A percentile compares a stretch with the other conserved stretches of the same genome.
phyloP scores from a whole-genome alignment of 192 early-diverging fungal genomes.

The Coemansia sp. region DNA sequence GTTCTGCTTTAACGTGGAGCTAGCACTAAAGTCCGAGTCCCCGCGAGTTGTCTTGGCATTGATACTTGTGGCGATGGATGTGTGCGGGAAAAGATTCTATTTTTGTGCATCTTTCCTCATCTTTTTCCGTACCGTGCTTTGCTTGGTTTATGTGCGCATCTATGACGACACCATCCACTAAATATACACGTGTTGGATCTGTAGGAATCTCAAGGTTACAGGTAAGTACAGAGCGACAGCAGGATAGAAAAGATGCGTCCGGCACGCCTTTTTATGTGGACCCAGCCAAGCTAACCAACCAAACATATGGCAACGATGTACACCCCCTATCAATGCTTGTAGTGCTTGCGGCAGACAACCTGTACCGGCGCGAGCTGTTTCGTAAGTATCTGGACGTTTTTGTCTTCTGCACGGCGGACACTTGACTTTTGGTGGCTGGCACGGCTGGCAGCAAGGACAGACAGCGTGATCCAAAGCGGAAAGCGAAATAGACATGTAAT shows the following conservation, averaged over 20 bases:
- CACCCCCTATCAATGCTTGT: too few relatives aligned
- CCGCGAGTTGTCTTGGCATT: conserved; percentile 6
- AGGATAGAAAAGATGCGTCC: too few relatives aligned
- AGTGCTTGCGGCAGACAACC: conserved; percentile 88
- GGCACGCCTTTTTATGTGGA: too few relatives aligned
- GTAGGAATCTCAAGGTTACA: conserved; percentile 47
- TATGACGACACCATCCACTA: background rate
- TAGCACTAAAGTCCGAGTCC: background rate
- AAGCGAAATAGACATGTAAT: too few relatives aligned
- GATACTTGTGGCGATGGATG: background rate
- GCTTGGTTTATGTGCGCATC: background rate
- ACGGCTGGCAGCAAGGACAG: background rate
- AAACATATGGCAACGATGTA: background rate
- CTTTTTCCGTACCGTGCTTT: too few relatives aligned
- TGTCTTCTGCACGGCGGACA: conserved; percentile 4
- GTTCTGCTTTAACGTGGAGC: too few relatives aligned
- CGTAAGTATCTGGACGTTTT: conserved; percentile 45
- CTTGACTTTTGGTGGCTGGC: background rate
- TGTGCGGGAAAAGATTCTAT: background rate
- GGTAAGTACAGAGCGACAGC: too few relatives aligned
- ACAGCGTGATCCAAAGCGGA: conserved; percentile 4
- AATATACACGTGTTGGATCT: background rate
- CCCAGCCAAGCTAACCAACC: background rate
- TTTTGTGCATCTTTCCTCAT: conserved; percentile 1
- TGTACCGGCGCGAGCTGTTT: conserved; percentile 90